These are phyloP conservation scores for Acanthochlamys bracteata DNA, from an alignment of 106 monocot species.

Conservation along the genomic window DNA sequence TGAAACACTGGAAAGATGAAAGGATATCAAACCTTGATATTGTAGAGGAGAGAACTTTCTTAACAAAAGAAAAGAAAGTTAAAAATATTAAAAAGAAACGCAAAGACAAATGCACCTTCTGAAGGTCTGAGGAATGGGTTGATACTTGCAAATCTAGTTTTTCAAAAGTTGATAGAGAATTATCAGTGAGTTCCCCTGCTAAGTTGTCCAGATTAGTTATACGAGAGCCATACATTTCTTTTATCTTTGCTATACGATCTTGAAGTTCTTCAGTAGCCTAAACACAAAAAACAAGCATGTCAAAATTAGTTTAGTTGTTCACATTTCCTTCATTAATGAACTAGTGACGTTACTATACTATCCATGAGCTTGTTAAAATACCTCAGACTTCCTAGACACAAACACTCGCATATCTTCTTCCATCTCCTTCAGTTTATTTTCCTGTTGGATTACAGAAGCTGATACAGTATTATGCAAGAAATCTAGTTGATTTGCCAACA, in stretches of 20 bases:
- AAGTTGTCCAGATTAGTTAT: conserved; percentile 35
- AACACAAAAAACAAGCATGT: no score
- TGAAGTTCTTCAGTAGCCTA: conserved; percentile 54
- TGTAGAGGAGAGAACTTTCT: neutral
- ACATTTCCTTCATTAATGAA: no score
- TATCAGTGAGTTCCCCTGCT: conserved; percentile 39
- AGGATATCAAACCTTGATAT: neutral
- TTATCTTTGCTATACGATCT: conserved; percentile 36
- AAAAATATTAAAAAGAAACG: no score
- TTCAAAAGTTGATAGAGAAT: conserved; percentile 41
- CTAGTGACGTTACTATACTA: no score
- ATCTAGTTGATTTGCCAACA: conserved; percentile 47
- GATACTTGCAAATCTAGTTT: conserved; percentile 50
- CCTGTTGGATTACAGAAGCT: conserved; percentile 47
- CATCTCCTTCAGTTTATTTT: conserved; percentile 61
- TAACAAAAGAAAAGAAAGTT: no score
- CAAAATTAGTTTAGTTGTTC: no score
- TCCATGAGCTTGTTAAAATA: conserved; percentile 13
- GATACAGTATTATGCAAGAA: conserved; percentile 46
- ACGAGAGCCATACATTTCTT: conserved; percentile 32
- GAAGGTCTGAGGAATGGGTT: conserved; percentile 38
- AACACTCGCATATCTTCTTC: conserved; percentile 54
- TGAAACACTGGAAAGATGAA: conserved; percentile 39
- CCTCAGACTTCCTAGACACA: conserved; percentile 47
- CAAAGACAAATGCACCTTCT: conserved; percentile 33